Evolutionary conservation across 2,329 filamentous ascomycete species (phyloP), one percentile per base, ranked within the genome.

Genomic region (Aureobasidium subglaciale): DNA sequence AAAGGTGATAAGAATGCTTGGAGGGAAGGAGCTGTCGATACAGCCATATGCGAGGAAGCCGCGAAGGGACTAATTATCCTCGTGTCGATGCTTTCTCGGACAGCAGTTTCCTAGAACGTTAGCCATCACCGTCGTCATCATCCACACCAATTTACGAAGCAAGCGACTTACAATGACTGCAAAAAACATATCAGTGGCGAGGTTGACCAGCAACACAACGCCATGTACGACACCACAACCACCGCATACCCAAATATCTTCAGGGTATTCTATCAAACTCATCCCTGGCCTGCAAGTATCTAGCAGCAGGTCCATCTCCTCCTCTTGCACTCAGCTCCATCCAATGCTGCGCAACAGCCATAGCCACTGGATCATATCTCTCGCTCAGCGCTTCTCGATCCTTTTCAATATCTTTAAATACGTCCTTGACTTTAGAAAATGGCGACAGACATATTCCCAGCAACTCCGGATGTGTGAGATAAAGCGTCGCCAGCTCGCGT

Each of bases 341-440:
- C 91, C 92, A 97, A 75, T 97, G 92, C 71, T 95, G 85, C 9
- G 92, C 92, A 56, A 96, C 83, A 65, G 91, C 96, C 88, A 97
- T 93, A 38, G 90, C 84, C 54, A 86, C 86, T 2, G 89, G 88
- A 68, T 96, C 90, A 58, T 85, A 90, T 62, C 89, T 78, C 54
- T 76, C 71, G 15, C 79, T 86, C 82, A 53, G 80, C 75, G 76
- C 73, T 67, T 81, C 74, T 56, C 71, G 69, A 57, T 87, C 88
- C 79, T 95, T 89, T 63, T 93, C 83, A 56, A 90, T 83, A 27
- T 55, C 49, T 5, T 92, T 93, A 75, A 97, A 97, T 0, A 95
- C 90, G 65, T 96, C 90, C 22, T 86, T 80, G 0, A 90, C 88
- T 65, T 87, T 87, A 15, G 88, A 88, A 50, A 97, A 79, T 1